A percentile compares a stretch with the other conserved stretches of the same genome.
These are phyloP conservation scores for Blastocystis sp. DNA, from an alignment of 352 stramenopile genomes.

Conservation along the genomic window DNA sequence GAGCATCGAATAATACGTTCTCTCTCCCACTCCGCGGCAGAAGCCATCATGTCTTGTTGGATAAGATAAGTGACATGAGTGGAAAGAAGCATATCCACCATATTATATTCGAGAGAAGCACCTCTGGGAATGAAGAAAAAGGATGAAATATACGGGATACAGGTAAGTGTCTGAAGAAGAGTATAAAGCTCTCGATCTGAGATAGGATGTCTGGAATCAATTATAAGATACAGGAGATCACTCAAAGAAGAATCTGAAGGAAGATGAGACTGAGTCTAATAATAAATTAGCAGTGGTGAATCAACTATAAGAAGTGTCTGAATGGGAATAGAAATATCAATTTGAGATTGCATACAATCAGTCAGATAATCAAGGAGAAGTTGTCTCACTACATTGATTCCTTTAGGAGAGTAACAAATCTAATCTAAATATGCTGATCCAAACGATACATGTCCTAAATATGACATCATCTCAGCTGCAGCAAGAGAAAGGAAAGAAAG, in stretches of 20 bases:
- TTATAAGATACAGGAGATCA: not conserved
- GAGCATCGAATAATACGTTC: not conserved
- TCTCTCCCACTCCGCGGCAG: not conserved
- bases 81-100: not conserved
- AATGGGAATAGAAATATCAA: constrained; percentile 17
- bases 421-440: not conserved
- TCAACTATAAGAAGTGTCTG: not conserved
- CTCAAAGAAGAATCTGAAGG: not conserved
- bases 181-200: not conserved
- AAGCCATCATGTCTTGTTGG: not conserved
- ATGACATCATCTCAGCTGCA: constrained; percentile 5
- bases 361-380: not conserved
- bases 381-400: not conserved
- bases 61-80: not conserved
- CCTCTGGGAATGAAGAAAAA: not conserved
- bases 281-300: not conserved
- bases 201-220: not conserved
- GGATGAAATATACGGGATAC: not conserved
- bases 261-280: constrained; percentile 8
- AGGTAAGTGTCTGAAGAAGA: not conserved
- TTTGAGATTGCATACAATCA: not conserved
- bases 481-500: not conserved
- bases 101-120: not conserved
- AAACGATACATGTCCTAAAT: not conserved
- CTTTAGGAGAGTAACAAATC: not conserved